A percentile compares a stretch with the other conserved stretches of the same genome.
Conservation (phyloP, 2,329 filamentous ascomycete genomes). For the Neoascochyta sp. region DNA sequence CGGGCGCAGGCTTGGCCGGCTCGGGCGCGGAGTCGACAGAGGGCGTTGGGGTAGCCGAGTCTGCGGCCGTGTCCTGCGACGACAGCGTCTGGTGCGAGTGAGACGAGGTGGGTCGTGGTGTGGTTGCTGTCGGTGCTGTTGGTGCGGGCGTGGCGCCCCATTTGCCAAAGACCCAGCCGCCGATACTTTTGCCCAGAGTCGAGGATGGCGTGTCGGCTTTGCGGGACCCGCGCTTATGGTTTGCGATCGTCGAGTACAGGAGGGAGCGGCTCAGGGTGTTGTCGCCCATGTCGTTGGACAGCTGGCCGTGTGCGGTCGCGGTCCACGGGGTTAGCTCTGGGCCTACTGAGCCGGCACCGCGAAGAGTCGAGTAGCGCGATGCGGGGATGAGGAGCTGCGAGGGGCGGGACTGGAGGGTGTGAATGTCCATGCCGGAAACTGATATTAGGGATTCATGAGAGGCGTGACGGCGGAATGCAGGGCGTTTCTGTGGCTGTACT, state of each 20-base stretch:
- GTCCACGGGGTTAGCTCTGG: constrained; percentile 46
- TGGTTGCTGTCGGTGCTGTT: constrained; percentile 6
- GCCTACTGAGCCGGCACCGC: constrained; percentile 41
- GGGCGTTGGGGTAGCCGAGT: neutral
- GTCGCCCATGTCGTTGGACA: constrained; percentile 48
- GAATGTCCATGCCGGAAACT: constrained; percentile 82
- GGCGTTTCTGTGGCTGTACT: constrained; percentile 35
- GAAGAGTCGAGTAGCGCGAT: constrained; percentile 48
- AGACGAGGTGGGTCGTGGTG: constrained; percentile 17
- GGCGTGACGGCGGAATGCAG: constrained; percentile 58
- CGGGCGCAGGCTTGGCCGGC: constrained; percentile 2
- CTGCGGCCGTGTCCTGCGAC: constrained; percentile 9
- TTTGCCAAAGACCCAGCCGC: constrained; percentile 62
- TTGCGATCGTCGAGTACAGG: constrained; percentile 29
- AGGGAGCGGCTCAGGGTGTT: constrained; percentile 57
- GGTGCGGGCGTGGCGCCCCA: constrained; percentile 56
- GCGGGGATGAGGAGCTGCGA: constrained; percentile 65
- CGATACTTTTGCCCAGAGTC: constrained; percentile 53
- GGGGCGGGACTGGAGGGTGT: constrained; percentile 71
- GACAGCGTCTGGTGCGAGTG: constrained; percentile 22
- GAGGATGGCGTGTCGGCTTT: constrained; percentile 12
- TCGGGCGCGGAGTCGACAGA: constrained; percentile 3
- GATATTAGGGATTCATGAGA: constrained; percentile 92
- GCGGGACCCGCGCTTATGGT: constrained; percentile 22
- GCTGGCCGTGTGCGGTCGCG: constrained; percentile 47